Evolutionary conservation across 768 basidiomycete genomes (phyloP), one percentile per base, ranked within the genome.

Genomic region (Multifurca ochricompacta): DNA sequence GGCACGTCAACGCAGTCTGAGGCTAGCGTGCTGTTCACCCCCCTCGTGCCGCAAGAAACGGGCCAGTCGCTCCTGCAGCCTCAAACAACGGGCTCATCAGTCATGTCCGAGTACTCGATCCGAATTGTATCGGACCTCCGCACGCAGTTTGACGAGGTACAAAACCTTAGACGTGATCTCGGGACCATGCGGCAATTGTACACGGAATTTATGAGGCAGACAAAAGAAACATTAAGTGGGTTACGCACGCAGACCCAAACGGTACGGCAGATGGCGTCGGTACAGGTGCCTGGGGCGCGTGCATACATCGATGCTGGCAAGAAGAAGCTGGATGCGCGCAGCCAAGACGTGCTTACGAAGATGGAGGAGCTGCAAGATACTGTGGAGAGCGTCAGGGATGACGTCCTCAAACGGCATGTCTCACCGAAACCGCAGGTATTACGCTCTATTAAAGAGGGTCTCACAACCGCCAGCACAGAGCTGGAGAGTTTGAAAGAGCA

Each of bases 111-210:
- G 45, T 82, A 87, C 64, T 81, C 87, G 11, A 74, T 66, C 36
- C 83, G 87, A 1, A 80, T 93, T 40, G 85, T 91, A 11, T 72
- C 73, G 7, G 91, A 95, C 64, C 77, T 98, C 56, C 87, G 89
- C 68, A 87, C 84, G 3, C 94, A 98, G 65, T 92, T 93, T 65
- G 91, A 95, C 68, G 93, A 96, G 64, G 86, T 98, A 13, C 92
- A 94, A 67, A 89, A 90, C 64, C 76, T 99, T 18, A 86, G 96
- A 11, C 82, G 94, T 1, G 96, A 98, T 65, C 75, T 99, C 6
- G 93, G 89, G 0, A 79, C 90, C 63, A 91, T 96, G 83, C 82
- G 93, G 3, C 95, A 98, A 71, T 73, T 96, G 25, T 97, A 99
- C 69, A 85, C 84, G 28, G 91, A 95, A 62, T 98, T 97, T 66